These are phyloP conservation scores for Russula compacta DNA, from an alignment of 768 basidiomycete species.

Conservation along the genomic window DNA sequence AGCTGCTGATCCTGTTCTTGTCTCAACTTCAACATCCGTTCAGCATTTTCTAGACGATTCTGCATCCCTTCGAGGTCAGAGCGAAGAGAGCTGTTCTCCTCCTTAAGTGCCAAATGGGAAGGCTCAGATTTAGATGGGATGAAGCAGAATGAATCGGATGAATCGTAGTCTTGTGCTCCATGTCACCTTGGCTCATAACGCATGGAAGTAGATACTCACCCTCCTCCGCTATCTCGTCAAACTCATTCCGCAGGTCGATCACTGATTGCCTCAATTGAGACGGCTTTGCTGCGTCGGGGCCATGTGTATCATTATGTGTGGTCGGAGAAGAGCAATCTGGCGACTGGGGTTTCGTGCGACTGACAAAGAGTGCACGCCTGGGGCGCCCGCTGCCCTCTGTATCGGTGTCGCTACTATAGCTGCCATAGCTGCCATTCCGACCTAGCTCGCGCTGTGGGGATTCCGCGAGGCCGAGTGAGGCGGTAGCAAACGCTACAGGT, in stretches of 20 bases:
- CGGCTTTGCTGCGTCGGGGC: slow-evolving; percentile 10
- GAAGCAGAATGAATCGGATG: slow-evolving; percentile 74
- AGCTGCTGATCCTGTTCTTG: slow-evolving; percentile 74
- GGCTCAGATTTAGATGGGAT: slow-evolving; percentile 56
- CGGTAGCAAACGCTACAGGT: slow-evolving; percentile 73
- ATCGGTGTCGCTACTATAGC: slow-evolving; percentile 59
- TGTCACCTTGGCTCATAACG: neutral
- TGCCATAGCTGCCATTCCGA: slow-evolving; percentile 44
- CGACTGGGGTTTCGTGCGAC: slow-evolving; percentile 25
- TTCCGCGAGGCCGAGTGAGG: slow-evolving; percentile 50
- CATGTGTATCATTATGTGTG: slow-evolving; percentile 19
- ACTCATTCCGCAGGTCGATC: slow-evolving; percentile 33
- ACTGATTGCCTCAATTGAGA: slow-evolving; percentile 14
- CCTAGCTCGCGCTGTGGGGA: slow-evolving; percentile 25
- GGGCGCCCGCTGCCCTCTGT: slow-evolving; percentile 46
- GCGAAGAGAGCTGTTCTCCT: slow-evolving; percentile 60
- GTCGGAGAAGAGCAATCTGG: slow-evolving; percentile 23
- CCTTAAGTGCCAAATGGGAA: slow-evolving; percentile 41
- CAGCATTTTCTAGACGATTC: slow-evolving; percentile 49
- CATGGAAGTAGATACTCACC: slow-evolving; percentile 32
- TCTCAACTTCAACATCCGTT: slow-evolving; percentile 55
- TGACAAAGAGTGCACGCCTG: slow-evolving; percentile 37
- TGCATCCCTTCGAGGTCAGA: slow-evolving; percentile 49
- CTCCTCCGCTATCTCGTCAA: slow-evolving; percentile 58
- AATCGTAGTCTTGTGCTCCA: slow-evolving; percentile 35